These are phyloP conservation scores for Fraxinus ornus DNA, from an alignment of 305 asterid species.

Conservation along the genomic window DNA sequence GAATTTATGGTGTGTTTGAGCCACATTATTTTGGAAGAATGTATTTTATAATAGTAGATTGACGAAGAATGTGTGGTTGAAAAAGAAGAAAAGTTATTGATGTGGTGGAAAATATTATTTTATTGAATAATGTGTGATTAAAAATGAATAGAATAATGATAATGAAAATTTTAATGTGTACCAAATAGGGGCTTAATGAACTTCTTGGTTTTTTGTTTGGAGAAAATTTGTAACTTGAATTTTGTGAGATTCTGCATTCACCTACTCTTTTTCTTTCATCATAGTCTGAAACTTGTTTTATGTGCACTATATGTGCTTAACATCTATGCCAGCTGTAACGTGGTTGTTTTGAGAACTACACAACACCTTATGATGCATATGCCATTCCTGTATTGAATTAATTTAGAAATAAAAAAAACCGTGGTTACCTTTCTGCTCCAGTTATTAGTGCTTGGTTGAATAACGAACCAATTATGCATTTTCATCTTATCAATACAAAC, in stretches of 20 bases:
- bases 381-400: neutral
- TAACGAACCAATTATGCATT: neutral
- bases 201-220: neutral
- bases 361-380: neutral
- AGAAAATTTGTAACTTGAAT: neutral
- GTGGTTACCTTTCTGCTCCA: neutral
- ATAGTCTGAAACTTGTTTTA: constrained; percentile 7
- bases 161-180: too few species aligned
- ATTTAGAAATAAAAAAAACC: neutral
- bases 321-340: neutral
- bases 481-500: neutral
- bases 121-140: too few species aligned
- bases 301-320: neutral
- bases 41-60: too few species aligned
- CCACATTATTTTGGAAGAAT: too few species aligned
- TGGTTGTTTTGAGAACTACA: neutral
- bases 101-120: too few species aligned
- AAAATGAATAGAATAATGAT: too few species aligned
- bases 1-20: neutral
- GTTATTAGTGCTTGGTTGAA: neutral
- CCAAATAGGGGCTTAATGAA: neutral
- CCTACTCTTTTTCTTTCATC: constrained; percentile 10
- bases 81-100: too few species aligned
- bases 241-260: neutral
- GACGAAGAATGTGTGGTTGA: too few species aligned